Evolutionary conservation across 495 filamentous ascomycete species (phyloP).

Genomic region (Darksidea phi): DNA sequence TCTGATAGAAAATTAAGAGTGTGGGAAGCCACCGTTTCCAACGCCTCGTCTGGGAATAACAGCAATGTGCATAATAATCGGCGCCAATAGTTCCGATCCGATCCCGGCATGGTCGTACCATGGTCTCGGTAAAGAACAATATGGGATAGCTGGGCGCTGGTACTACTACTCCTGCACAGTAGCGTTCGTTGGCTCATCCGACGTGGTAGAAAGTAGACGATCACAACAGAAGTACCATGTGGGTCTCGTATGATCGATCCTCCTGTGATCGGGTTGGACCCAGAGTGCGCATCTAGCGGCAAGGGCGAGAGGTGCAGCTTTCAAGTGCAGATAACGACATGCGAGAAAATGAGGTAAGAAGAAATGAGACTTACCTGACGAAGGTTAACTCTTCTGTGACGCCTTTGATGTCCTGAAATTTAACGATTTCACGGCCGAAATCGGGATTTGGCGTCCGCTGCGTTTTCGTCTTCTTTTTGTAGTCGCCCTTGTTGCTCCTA

Average conservation of each 20-base stretch:
- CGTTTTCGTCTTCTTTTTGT: slow-evolving; percentile 67
- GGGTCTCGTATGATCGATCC: too few species aligned
- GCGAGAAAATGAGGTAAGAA: slow-evolving; percentile 5
- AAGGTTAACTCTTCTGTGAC: slow-evolving; percentile 79
- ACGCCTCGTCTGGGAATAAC: neutral
- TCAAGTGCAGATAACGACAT: slow-evolving; percentile 9
- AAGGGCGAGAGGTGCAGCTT: slow-evolving; percentile 4
- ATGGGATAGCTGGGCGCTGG: neutral
- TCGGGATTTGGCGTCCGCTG: slow-evolving; percentile 65
- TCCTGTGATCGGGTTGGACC: too few species aligned
- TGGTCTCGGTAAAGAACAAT: neutral
- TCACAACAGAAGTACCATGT: too few species aligned
- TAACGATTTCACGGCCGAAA: slow-evolving; percentile 62
- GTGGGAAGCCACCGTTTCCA: neutral
- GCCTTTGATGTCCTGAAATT: slow-evolving; percentile 60
- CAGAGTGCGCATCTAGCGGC: neutral
- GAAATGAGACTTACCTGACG: slow-evolving; percentile 58
- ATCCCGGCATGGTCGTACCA: neutral
- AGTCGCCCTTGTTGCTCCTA: slow-evolving; percentile 56
- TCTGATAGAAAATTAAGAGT: neutral
- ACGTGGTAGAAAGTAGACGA: too few species aligned
- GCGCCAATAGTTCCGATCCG: slow-evolving; percentile 5
- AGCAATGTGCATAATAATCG: slow-evolving; percentile 9
- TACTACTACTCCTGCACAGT: neutral
- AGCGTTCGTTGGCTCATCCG: too few species aligned